Evolutionary conservation across 441 rosid species (phyloP).

Genomic region (Theobroma grandiflorum): DNA sequence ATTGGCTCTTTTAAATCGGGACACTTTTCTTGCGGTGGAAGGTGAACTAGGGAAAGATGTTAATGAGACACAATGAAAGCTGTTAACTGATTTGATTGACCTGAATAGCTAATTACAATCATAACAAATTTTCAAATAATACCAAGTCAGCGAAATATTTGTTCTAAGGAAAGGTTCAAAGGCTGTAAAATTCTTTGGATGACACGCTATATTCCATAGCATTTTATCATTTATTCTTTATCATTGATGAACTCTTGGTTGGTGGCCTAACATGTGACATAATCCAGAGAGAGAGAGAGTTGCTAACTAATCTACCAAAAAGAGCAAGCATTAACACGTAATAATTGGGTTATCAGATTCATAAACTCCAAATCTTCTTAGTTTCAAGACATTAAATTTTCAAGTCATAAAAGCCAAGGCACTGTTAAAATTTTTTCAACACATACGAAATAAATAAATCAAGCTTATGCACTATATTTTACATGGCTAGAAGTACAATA

Average conservation of each 20-base stretch:
- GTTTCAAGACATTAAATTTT: neutral
- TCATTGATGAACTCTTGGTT: slow-evolving; percentile 27
- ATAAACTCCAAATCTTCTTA: neutral
- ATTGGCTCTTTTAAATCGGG: no score
- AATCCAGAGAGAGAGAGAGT: neutral
- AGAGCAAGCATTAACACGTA: neutral
- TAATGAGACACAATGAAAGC: no score
- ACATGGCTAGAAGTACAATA: neutral
- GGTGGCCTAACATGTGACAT: slow-evolving; percentile 38
- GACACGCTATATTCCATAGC: neutral
- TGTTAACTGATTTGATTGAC: no score
- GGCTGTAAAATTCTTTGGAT: neutral
- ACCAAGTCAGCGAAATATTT: no score
- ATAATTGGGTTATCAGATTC: neutral
- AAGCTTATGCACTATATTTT: neutral
- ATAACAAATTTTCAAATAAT: no score
- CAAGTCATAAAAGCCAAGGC: no score
- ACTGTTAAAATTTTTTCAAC: neutral
- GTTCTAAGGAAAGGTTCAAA: neutral
- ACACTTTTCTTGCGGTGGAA: no score
- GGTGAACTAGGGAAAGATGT: no score
- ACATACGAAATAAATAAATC: neutral
- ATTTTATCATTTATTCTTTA: slow-evolving; percentile 22
- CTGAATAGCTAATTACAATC: no score
- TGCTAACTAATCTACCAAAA: slow-evolving; percentile 34